Evolutionary conservation across 2,329 filamentous ascomycete genomes (phyloP).

Genomic region (Orbilia ellipsospora): DNA sequence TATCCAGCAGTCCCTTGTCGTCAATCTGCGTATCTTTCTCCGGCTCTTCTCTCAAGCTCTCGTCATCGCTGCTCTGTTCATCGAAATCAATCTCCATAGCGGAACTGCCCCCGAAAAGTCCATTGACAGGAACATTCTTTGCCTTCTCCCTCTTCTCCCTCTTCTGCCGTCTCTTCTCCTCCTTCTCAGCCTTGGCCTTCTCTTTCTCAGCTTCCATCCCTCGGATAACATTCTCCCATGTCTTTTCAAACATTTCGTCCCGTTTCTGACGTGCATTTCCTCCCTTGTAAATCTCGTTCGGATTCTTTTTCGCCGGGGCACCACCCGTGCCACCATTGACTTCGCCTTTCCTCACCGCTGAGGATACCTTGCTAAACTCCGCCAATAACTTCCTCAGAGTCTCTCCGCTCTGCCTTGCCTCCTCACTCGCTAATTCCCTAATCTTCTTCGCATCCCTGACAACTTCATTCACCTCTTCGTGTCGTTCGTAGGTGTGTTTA

Average conservation of each 20-base stretch:
- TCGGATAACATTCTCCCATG: conserved; percentile 48
- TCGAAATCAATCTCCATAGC: conserved; percentile 52
- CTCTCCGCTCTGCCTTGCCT: conserved; percentile 74
- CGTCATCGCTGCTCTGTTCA: conserved; percentile 29
- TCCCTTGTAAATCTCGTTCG: conserved; percentile 39
- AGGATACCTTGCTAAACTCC: conserved; percentile 58
- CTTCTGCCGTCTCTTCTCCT: conserved; percentile 31
- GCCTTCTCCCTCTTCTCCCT: conserved; percentile 41
- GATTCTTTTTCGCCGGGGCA: not conserved
- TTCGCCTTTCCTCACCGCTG: conserved; percentile 32
- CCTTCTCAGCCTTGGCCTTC: conserved; percentile 33
- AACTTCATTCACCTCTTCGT: conserved; percentile 70
- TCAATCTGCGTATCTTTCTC: conserved; percentile 51
- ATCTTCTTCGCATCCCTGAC: conserved; percentile 72
- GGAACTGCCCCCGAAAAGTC: conserved; percentile 25
- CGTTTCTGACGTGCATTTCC: conserved; percentile 49
- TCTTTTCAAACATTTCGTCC: conserved; percentile 51
- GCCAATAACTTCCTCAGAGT: conserved; percentile 71
- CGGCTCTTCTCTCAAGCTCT: not conserved
- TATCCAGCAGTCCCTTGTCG: conserved; percentile 49
- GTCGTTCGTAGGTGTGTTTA: conserved; percentile 72
- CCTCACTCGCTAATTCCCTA: conserved; percentile 72
- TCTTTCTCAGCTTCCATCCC: conserved; percentile 50
- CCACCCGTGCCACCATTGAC: conserved; percentile 12
- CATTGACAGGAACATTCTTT: conserved; percentile 27